Base-by-base conservation (phyloP, 768 basidiomycete genomes). In the Lactarius quietus region DNA sequence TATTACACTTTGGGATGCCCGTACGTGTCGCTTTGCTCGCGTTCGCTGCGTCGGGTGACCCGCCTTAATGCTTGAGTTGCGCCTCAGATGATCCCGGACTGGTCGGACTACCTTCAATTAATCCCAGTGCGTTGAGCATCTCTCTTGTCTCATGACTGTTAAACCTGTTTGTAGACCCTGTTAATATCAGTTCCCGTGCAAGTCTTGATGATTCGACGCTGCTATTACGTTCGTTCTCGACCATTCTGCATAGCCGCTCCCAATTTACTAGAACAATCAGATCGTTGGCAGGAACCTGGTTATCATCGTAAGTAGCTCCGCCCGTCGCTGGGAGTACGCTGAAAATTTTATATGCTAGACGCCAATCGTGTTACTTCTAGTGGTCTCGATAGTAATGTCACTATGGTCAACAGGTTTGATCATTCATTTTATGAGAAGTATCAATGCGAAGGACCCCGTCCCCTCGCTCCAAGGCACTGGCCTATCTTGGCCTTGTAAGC, bases 401-500 rank as follows among this genome's bases (percentile, higher is more conserved):
- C 0, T 57, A 3, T 53, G 48, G 60, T 39, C 38, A n/a, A 57
- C 43, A 23, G 1, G 23, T 4, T 0, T 5, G 6, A 14, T 23
- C 23, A 38, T 38, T 28, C 29, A 12, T 36, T 57, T 57, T 7
- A 7, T 23, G 3, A 23, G n/a, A n/a, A n/a, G n/a, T 23, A 35
- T 18, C 29, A 7, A 9, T 17, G 9, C 2, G n/a, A 36, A 20
- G 12, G 5, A 9, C 56, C 15, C 45, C 38, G n/a, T 51, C 51
- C 1, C 8, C 3, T 0, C 57, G 3, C 64, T 45, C 14, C 7
- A 41, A 1, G 1, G 1, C 0, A 23, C 43, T 10, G 59, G 59
- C n/a, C 29, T 62, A 43, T 52, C 60, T 17, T 62, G 51, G 26
- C 48, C 56, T 15, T 62, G 65, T 66, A n/a, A 65, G 64, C 23